Base-by-base conservation (phyloP, 176 grass and related monocot species). In the Tillandsia fasciculata region DNA sequence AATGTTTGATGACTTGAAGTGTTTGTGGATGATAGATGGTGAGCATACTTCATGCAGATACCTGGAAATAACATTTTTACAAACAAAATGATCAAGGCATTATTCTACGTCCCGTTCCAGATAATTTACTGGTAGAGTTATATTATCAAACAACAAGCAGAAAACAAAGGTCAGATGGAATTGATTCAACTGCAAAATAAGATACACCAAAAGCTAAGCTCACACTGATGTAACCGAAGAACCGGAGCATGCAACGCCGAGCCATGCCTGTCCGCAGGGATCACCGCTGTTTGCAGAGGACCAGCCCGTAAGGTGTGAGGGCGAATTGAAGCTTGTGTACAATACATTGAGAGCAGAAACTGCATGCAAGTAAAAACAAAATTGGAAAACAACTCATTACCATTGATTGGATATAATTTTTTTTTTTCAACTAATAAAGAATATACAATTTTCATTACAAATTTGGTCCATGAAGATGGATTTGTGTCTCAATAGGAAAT, bases 151-250 rank as follows among this genome's bases (percentile, higher is more conserved):
- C 33, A 42, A 42, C 33, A 42, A 42, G 64, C 78, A 53, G 9
- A 68, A 79, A 76, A 42, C 58, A 77, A 26, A 70, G 17, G 74
- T 88, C 53, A 91, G 80, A 81, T 63, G 64, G 71, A 71, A 54
- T 24, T 51, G 29, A 75, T 12, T 42, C 63, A 77, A 59, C 22
- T 48, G 51, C 20, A 59, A 58, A 66, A 13, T 1, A 24, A 17
- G 27, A 63, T 69, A 12, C n/a, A 69, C 13, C 56, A 23, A 73
- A 77, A 73, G 64, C 72, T 66, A 67, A 66, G 69, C 92, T 96
- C 87, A 96, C 92, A 96, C 89, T 82, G 70, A 53, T 80, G 66
- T 89, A 70, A 96, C 88, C 59, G 85, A 78, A 59, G 88, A 89
- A 74, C 74, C 81, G 3, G 81, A 81, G 76, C 92, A 96, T 69